phyloP scores from a whole-genome alignment of 2,329 filamentous ascomycete genomes.

The Pseudocercospora vitis region DNA sequence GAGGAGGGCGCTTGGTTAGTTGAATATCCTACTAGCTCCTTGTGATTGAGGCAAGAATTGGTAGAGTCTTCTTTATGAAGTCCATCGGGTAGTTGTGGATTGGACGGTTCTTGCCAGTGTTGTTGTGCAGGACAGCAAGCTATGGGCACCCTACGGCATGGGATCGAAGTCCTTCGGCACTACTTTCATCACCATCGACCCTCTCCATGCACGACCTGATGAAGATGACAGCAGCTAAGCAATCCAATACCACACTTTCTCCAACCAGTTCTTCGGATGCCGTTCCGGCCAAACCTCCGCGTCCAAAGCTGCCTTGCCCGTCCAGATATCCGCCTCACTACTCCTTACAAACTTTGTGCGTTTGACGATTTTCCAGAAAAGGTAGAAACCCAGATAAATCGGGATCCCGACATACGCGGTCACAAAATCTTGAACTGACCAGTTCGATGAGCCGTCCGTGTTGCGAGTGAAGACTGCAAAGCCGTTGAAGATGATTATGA shows the following conservation, averaged over 20 bases:
- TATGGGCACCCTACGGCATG: too few species aligned
- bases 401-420: constrained; percentile 41
- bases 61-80: too few species aligned
- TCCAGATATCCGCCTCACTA: constrained; percentile 47
- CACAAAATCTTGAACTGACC: constrained; percentile 50
- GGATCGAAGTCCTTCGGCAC: too few species aligned
- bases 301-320: constrained; percentile 50
- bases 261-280: constrained; percentile 44
- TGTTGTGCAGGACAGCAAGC: too few species aligned
- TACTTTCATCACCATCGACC: too few species aligned
- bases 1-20: constrained; percentile 10
- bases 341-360: constrained; percentile 54
- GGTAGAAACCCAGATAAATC: constrained; percentile 50
- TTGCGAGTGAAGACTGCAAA: constrained; percentile 56
- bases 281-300: constrained; percentile 48
- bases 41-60: too few species aligned
- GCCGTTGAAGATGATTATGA: constrained; percentile 67
- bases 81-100: too few species aligned
- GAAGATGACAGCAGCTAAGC: constrained; percentile 39
- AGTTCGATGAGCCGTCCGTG: constrained; percentile 36
- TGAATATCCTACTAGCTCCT: too few species aligned
- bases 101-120: too few species aligned
- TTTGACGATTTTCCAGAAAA: constrained; percentile 66
- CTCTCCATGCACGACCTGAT: too few species aligned
- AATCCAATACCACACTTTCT: constrained; percentile 53